Percentiles rank a stretch among this genome's conserved stretches.
phyloP scores from a whole-genome alignment of 768 basidiomycete genomes.

The Podaxis sp. region DNA sequence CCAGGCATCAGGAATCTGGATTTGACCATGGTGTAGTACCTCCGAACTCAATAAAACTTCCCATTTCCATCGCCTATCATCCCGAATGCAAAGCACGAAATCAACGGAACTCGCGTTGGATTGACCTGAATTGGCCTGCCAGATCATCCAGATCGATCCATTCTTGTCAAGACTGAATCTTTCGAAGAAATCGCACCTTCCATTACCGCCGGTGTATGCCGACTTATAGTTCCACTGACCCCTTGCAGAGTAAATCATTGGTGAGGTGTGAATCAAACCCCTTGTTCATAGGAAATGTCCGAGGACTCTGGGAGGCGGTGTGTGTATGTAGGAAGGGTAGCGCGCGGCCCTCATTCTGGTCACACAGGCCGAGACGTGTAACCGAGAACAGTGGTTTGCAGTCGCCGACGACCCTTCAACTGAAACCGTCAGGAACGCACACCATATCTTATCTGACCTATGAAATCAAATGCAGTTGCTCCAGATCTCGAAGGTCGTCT shows the following conservation, averaged over 20 bases:
- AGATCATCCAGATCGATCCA: constrained; percentile 2
- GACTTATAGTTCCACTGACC: background rate
- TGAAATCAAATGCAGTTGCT: background rate
- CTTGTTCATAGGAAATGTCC: background rate
- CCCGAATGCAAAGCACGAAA: constrained; percentile 7
- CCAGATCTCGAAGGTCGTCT: background rate
- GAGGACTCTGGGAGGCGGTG: background rate
- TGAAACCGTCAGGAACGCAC: constrained; percentile 1
- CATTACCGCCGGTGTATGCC: constrained; percentile 4
- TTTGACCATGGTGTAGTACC: background rate
- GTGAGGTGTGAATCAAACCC: background rate
- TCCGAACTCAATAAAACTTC: background rate
- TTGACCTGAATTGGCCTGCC: background rate
- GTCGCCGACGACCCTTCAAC: background rate
- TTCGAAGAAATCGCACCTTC: constrained; percentile 16
- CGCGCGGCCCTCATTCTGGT: background rate
- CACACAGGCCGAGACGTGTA: background rate
- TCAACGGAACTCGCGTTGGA: constrained; percentile 5
- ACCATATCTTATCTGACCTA: background rate
- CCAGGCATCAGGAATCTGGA: background rate
- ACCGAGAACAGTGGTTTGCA: background rate
- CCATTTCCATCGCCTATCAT: constrained; percentile 9
- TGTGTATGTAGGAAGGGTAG: background rate
- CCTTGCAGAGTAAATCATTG: background rate
- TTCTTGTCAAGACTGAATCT: background rate